Evolutionary conservation across 768 basidiomycete genomes (phyloP), one percentile per base, ranked within the genome.

Genomic region (Punctularia strigosozonata): DNA sequence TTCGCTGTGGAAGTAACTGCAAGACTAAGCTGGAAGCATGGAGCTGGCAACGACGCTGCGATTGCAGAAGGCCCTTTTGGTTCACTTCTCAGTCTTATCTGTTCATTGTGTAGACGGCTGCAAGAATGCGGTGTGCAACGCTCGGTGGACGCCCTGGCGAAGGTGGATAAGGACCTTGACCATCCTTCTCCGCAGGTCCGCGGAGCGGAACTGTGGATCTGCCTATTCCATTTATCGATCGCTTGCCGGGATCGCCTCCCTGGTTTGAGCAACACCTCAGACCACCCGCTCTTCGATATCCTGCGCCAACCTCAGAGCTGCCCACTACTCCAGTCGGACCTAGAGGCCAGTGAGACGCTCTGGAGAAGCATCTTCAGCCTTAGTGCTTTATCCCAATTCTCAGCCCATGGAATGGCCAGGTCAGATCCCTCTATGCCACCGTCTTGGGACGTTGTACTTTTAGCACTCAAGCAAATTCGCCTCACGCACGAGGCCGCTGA

Each of bases 311-410:
- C 44, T 72, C 20, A 50, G 59, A 20, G 44, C 50, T 18, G 41
- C 38, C 8, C 43, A 45, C 34, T 39, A 46, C 20, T 40, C 44
- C 6, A 51, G 4, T 57, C 65, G 17, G 57, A 62, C 18, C 44
- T 71, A 1, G 60, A 65, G 30, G 58, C 59, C 13, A 77, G 75
- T 47, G 92, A 97, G 56, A 50, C 62, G 12, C 60, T 76, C n/a
- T 92, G 90, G 84, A 67, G 65, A 25, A 62, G 68, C 5, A 65
- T 83, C 5, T 81, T 87, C 50, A 69, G 65, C 19, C 55, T 92
- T 1, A 82, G 75, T 42, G 71, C 79, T 1, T 56, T 92, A 10
- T 84, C 85, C 0, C 90, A 91, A 49, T 85, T 94, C 60, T 80
- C 80, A 1, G 50, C 63, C 0, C 56, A 65, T 23, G 80, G 80